Base-by-base conservation (phyloP, 495 filamentous ascomycete species). In the Podospora pseudopauciseta region DNA sequence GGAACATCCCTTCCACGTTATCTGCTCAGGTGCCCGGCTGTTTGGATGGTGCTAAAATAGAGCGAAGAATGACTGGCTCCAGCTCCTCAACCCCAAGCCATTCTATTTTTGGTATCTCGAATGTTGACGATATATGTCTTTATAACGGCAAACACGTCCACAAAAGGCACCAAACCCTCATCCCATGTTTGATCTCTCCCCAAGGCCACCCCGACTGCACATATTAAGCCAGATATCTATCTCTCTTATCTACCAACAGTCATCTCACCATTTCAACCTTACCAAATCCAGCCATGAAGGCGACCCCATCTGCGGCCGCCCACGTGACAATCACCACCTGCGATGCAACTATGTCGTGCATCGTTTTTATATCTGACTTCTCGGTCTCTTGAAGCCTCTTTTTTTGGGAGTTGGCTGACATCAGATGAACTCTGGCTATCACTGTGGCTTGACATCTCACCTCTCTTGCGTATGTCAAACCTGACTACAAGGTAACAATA, bases 271-370 rank as follows among this genome's bases (percentile, higher is more conserved):
- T 49, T 49, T 13, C 39, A 49, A 49, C 13, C 39, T 49, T 49
- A 49, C 39, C 39, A 49, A 6, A 49, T 49, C 39, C 39, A 49
- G 39, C 39, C 39, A 49, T 16, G 13, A 58, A 26, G 1, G 55
- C 55, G n/a, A 26, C 55, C 55, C 55, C 20, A 0, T 20, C 55
- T 58, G 55, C 55, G 55, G 19, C 55, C 55, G 53, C 64, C 70
- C 78, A 80, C 78, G 77, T 79, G 78, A 79, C 67, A 30, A 3
- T 18, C 15, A 18, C 20, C 18, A 63, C 65, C 77, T 80, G 78
- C 77, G 74, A 74, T 67, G 76, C 73, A 77, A 65, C 63, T 75
- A 79, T 77, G 77, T 78, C 73, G 75, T 77, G 77, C 77, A 78
- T 68, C 72, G 72, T 75, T 80, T 68, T 64, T 70, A 58, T 16